A percentile compares a stretch with the other conserved stretches of the same genome.
These are phyloP conservation scores for Verticillium zaregamsianum DNA, from an alignment of 2,329 filamentous ascomycete genomes.

Conservation along the genomic window DNA sequence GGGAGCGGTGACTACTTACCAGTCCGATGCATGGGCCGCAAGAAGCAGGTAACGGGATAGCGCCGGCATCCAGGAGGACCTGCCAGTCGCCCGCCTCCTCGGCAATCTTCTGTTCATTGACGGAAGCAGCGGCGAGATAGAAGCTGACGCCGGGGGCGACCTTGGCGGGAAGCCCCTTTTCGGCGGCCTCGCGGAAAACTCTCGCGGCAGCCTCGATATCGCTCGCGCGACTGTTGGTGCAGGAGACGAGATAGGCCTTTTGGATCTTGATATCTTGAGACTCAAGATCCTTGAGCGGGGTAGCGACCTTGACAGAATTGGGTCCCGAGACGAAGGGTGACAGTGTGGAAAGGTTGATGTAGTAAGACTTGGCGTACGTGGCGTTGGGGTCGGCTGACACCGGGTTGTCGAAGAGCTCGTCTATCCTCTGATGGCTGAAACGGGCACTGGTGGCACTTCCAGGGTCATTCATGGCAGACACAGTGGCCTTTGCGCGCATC, in stretches of 20 bases:
- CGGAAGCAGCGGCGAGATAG: constrained; percentile 85
- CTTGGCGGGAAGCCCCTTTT: constrained; percentile 58
- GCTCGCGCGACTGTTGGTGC: constrained; percentile 80
- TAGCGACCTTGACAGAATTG: constrained; percentile 86
- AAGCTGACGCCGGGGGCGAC: constrained; percentile 74
- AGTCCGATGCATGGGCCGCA: constrained; percentile 88
- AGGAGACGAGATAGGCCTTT: constrained; percentile 84
- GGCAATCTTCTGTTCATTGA: constrained; percentile 69
- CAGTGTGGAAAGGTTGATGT: constrained; percentile 77
- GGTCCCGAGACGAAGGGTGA: constrained; percentile 83
- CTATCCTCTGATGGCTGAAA: constrained; percentile 69
- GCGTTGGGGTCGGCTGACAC: constrained; percentile 71
- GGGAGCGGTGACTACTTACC: background rate
- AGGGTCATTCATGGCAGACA: constrained; percentile 57
- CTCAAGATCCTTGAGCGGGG: constrained; percentile 70
- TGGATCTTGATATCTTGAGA: constrained; percentile 71
- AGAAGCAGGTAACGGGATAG: constrained; percentile 62
- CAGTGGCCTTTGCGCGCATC: constrained; percentile 73
- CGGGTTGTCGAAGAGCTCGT: constrained; percentile 65
- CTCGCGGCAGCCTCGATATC: constrained; percentile 78
- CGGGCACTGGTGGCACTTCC: constrained; percentile 43
- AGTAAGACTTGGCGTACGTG: constrained; percentile 77
- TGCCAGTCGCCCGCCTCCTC: constrained; percentile 87
- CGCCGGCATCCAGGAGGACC: constrained; percentile 74
- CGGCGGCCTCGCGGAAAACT: constrained; percentile 78